These are phyloP conservation scores for Tricholoma furcatifolium DNA, from an alignment of 768 basidiomycete genomes.

Conservation along the genomic window DNA sequence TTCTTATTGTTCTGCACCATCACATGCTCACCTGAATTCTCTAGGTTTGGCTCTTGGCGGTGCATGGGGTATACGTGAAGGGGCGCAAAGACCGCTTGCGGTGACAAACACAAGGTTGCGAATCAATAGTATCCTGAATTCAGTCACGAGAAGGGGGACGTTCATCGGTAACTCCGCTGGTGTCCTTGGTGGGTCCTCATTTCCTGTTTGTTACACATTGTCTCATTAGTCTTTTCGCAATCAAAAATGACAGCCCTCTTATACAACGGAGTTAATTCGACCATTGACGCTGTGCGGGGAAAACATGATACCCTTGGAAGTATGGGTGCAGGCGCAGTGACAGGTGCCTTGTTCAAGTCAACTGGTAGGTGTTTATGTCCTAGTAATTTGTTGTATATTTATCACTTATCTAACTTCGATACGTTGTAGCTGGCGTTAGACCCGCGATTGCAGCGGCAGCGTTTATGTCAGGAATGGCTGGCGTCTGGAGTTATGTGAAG, in stretches of 20 bases:
- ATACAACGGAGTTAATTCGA: constrained; percentile 96
- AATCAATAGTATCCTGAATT: constrained; percentile 96
- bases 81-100: constrained; percentile 82
- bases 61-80: constrained; percentile 94
- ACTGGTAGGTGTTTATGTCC: constrained; percentile 70
- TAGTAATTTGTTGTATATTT: constrained; percentile 19
- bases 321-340: constrained; percentile 88
- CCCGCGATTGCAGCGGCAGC: constrained; percentile 89
- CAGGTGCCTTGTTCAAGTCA: constrained; percentile 89
- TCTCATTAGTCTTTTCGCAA: constrained; percentile 30
- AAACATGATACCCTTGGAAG: constrained; percentile 90
- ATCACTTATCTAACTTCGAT: constrained; percentile 31
- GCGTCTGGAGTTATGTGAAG: constrained; percentile 95
- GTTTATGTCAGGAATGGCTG: constrained; percentile 86
- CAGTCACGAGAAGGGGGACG: constrained; percentile 93
- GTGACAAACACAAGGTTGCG: constrained; percentile 84
- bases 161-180: constrained; percentile 99
- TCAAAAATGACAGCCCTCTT: constrained; percentile 69
- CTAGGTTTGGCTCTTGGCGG: constrained; percentile 94
- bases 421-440: constrained; percentile 79
- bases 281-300: constrained; percentile 85
- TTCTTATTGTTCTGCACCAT: constrained; percentile 78
- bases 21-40: constrained; percentile 71
- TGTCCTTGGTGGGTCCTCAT: constrained; percentile 78
- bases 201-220: constrained; percentile 25